phyloP scores from a whole-genome alignment of 495 filamentous ascomycete genomes.

The Podospora anserina region DNA sequence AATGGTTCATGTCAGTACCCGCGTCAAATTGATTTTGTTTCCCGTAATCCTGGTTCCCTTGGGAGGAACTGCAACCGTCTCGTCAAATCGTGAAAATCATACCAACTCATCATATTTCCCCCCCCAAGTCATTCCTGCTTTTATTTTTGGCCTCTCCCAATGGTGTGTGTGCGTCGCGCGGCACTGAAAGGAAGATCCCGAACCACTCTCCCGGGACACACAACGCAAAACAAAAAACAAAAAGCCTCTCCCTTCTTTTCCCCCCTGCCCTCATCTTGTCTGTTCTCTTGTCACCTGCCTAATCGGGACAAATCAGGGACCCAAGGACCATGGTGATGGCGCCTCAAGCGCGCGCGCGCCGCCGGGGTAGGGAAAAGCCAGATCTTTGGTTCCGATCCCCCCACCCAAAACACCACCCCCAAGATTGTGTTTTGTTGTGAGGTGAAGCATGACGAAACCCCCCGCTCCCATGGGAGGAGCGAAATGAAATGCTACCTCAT shows the following conservation, averaged over 20 bases:
- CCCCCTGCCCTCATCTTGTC: background rate
- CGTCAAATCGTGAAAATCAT: background rate
- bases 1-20: background rate
- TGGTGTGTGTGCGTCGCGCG: background rate
- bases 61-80: background rate
- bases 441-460: background rate
- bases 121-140: background rate
- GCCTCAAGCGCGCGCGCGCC: background rate
- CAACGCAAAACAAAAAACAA: too few relatives aligned
- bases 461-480: background rate
- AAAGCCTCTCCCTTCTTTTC: background rate
- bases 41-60: background rate
- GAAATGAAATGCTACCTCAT: conserved; percentile 5
- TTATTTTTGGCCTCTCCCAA: background rate
- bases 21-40: background rate
- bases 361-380: background rate
- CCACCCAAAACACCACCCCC: background rate
- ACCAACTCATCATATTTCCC: background rate
- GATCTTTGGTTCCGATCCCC: conserved; percentile 1
- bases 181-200: background rate
- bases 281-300: background rate
- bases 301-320: conserved; percentile 2
- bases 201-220: background rate
- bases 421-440: too few relatives aligned
- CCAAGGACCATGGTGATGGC: conserved; percentile 2